Percentiles rank a stretch among this genome's conserved stretches.
phyloP scores from a whole-genome alignment of 2,329 filamentous ascomycete genomes.

The Graphiopsis chlorocephala region DNA sequence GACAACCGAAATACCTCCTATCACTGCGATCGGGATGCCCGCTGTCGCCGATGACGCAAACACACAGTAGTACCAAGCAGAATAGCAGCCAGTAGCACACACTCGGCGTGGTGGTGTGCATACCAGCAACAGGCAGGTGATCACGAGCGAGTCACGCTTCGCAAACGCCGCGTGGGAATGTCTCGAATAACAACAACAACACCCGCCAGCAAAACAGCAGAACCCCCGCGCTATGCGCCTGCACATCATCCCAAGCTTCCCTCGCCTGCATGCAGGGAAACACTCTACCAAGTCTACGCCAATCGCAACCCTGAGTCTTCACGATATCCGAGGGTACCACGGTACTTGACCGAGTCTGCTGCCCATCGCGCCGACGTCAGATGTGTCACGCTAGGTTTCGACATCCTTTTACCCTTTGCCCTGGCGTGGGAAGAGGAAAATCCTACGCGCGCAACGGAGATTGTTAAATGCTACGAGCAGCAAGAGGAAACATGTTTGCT shows the following conservation, averaged over 20 bases:
- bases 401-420: background rate
- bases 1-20: background rate
- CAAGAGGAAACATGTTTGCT: background rate
- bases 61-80: background rate
- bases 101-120: background rate
- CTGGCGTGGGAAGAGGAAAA: background rate
- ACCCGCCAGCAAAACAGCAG: background rate
- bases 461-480: background rate
- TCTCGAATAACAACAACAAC: slow-evolving; percentile 5
- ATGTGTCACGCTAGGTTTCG: slow-evolving; percentile 1
- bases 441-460: background rate
- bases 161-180: background rate
- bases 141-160: background rate
- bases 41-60: background rate
- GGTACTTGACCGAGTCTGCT: slow-evolving; percentile 3
- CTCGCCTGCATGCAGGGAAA: slow-evolving; percentile 6
- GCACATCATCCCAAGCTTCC: slow-evolving; percentile 2
- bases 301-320: slow-evolving; percentile 1
- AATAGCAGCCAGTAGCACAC: background rate
- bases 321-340: background rate
- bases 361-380: slow-evolving; percentile 4
- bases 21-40: background rate
- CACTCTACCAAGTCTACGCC: background rate
- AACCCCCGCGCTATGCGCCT: slow-evolving; percentile 11
- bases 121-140: background rate